Percentiles rank a stretch among this genome's conserved stretches.
Evolutionary conservation across 73 alveolate genomes (phyloP).

Genomic region (Stentor coeruleus): DNA sequence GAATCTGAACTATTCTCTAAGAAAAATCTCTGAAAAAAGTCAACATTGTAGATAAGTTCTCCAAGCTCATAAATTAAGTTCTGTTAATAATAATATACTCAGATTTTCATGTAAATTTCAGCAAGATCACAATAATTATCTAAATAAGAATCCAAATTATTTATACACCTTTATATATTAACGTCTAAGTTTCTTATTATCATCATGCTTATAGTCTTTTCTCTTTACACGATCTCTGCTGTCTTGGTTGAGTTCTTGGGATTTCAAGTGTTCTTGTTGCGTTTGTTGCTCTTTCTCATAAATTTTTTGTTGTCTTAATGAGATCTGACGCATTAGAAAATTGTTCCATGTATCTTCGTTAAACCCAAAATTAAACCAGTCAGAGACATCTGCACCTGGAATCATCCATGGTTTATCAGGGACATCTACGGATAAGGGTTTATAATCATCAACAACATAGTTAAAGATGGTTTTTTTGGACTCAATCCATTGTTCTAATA

Average conservation of each 20-base stretch:
- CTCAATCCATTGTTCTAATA: conserved; percentile 21
- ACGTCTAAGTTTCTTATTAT: neutral
- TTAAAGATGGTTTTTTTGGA: neutral
- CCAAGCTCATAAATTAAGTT: no score
- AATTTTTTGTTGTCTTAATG: neutral
- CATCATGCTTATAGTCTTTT: neutral
- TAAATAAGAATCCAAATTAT: no score
- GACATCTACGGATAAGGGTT: neutral
- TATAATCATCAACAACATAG: neutral
- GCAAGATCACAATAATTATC: no score
- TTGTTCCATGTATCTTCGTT: conserved; percentile 15
- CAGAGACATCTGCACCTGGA: conserved; percentile 20
- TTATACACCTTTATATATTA: no score
- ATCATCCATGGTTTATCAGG: conserved; percentile 17
- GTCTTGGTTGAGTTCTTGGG: neutral
- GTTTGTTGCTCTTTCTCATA: neutral
- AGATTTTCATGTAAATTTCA: no score
- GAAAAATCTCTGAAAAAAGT: no score
- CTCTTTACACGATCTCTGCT: neutral
- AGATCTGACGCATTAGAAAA: neutral
- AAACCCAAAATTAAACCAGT: conserved; percentile 14
- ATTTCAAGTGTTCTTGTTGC: neutral
- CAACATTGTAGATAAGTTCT: no score
- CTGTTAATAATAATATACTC: no score
- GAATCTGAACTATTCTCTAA: no score